These are phyloP conservation scores for Nemania serpens DNA, from an alignment of 2,329 filamentous ascomycete species.

Conservation along the genomic window DNA sequence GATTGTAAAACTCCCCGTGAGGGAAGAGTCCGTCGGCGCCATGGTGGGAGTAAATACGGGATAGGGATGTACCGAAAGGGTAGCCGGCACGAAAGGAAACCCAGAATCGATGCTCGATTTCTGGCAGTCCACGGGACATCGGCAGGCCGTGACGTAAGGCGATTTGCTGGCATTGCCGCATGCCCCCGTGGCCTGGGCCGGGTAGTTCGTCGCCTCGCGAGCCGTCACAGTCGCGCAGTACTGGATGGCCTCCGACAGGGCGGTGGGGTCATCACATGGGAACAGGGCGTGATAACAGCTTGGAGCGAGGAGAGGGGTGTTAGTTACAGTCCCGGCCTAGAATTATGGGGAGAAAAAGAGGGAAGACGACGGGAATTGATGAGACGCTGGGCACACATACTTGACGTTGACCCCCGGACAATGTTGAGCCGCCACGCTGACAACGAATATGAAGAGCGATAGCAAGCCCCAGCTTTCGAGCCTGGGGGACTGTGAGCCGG, in stretches of 20 bases:
- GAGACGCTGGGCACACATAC: constrained; percentile 13
- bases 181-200: constrained; percentile 32
- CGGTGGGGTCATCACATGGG: constrained; percentile 30
- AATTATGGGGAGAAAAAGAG: too few relatives aligned
- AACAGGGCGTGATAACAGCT: constrained; percentile 37
- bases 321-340: neutral
- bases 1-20: neutral
- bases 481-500: constrained; percentile 9
- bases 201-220: constrained; percentile 33
- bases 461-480: constrained; percentile 24
- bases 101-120: neutral
- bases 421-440: constrained; percentile 20
- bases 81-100: neutral
- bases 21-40: neutral
- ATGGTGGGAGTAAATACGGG: constrained; percentile 3
- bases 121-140: constrained; percentile 25
- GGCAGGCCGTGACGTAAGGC: constrained; percentile 33
- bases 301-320: neutral
- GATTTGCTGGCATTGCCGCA: constrained; percentile 31
- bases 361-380: too few relatives aligned
- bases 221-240: constrained; percentile 34
- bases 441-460: constrained; percentile 25
- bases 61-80: constrained; percentile 9
- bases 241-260: constrained; percentile 25
- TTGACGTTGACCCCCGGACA: constrained; percentile 27